Conservation (phyloP, 768 basidiomycete genomes). For the Xanthoconium purpureum region DNA sequence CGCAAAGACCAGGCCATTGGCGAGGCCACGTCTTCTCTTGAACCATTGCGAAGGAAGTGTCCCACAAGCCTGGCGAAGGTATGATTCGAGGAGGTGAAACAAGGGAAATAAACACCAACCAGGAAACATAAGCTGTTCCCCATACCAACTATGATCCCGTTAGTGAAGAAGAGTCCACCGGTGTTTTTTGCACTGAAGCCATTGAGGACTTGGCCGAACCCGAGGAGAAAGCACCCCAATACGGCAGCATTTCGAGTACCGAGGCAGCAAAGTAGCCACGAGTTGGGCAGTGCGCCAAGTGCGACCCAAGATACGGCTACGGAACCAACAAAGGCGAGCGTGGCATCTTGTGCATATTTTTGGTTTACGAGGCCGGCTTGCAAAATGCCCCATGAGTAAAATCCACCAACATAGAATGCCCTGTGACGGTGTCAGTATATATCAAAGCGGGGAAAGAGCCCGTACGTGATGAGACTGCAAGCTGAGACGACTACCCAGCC, state of each 20-base stretch:
- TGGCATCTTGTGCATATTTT: conserved; percentile 23
- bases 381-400: conserved; percentile 32
- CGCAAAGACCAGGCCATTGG: conserved; percentile 35
- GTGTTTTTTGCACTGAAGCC: conserved; percentile 20
- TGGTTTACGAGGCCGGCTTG: conserved; percentile 30
- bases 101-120: conserved; percentile 10
- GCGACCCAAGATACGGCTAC: conserved; percentile 28
- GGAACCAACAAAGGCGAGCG: conserved; percentile 34
- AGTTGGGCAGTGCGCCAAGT: conserved; percentile 28
- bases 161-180: conserved; percentile 28
- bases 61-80: conserved; percentile 23
- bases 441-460: background rate
- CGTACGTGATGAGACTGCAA: conserved; percentile 29
- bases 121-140: conserved; percentile 28
- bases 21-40: conserved; percentile 30
- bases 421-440: conserved; percentile 9
- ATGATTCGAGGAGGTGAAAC: background rate
- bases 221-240: conserved; percentile 29
- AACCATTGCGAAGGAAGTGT: conserved; percentile 37
- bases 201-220: conserved; percentile 29
- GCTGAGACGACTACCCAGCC: conserved; percentile 32
- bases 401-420: conserved; percentile 25
- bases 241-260: conserved; percentile 29
- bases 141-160: conserved; percentile 29
- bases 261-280: conserved; percentile 30